Evolutionary conservation across 768 basidiomycete species (phyloP).

Genomic region (Hygrocybe punicea): DNA sequence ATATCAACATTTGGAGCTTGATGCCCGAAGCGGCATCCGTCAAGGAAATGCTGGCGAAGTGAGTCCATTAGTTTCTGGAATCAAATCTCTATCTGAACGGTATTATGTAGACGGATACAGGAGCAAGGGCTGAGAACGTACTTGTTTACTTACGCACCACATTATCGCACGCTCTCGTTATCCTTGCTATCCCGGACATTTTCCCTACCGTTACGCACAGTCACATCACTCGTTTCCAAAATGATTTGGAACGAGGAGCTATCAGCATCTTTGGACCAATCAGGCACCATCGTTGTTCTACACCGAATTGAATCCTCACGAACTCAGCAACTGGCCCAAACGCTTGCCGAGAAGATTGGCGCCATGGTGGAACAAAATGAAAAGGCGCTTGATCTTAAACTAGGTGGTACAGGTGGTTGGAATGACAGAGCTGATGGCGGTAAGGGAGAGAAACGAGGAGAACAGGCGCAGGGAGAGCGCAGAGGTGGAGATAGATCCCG

Average conservation of each 20-base stretch:
- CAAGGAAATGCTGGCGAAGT: conserved; percentile 95
- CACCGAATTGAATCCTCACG: conserved; percentile 87
- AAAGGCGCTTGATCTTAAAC: conserved; percentile 79
- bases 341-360: conserved; percentile 83
- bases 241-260: conserved; percentile 99
- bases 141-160: conserved; percentile 94
- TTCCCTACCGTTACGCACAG: conserved; percentile 71
- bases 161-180: conserved; percentile 89
- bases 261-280: conserved; percentile 88
- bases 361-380: conserved; percentile 90
- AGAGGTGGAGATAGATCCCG: conserved; percentile 68
- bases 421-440: conserved; percentile 63
- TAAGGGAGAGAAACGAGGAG: conserved; percentile 76
- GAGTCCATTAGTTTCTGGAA: conserved; percentile 26
- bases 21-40: conserved; percentile 87
- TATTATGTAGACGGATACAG: conserved; percentile 78
- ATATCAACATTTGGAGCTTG: conserved; percentile 96
- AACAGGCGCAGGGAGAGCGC: conserved; percentile 68
- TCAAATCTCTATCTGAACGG: conserved; percentile 1
- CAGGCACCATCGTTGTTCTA: conserved; percentile 86
- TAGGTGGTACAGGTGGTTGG: conserved; percentile 66
- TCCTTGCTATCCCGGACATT: conserved; percentile 85
- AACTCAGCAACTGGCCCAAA: conserved; percentile 84
- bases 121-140: conserved; percentile 96
- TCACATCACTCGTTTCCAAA: conserved; percentile 90